Evolutionary conservation across 116 monocot genomes (phyloP), one percentile per base, ranked within the genome.

Genomic region (Posidonia oceanica): DNA sequence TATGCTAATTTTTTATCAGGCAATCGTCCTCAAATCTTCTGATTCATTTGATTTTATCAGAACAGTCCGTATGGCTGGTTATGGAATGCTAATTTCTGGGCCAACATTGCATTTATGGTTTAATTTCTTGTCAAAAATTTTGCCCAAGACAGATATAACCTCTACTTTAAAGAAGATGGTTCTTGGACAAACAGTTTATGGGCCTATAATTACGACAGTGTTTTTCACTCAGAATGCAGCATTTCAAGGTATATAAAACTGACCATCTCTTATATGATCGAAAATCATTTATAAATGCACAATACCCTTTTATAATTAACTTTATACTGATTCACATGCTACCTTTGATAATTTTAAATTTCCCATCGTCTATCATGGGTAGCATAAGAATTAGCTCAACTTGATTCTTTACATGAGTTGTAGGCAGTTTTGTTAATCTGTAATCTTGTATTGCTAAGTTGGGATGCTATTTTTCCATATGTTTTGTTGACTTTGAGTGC

Each of bases 91-190:
- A 57, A 37, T 98, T 59, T 85, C 93, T 21, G 98, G 98, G 53
- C 88, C 98, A 38, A 82, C 93, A 20, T 74, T 98, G 74, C 98
- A 98, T 84, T 75, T 84, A 55, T 98, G 98, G 98, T 98, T 90
- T 76, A 98, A 98, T 77, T 93, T 90, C 21, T 55, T 89, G 63
- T 90, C 93, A 64, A 87, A 69, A 74, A 69, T 93, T 73, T 58
- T 98, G 36, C 93, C 98, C 36, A 93, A 88, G 69, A 76, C 77
- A 58, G 98, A 98, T 77, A 36, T 98, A 14, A 5, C 81, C 44
- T 90, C 54, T 74, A 92, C 93, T 42, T 81, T 93, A 8, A 98
- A 88, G 82, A 98, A 98, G 74, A 88, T 98, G 84, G 54, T 87
- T 69, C 65, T 92, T 38, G 98, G 88, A 60, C 98, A 98, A 76